Percentiles rank a stretch among this genome's conserved stretches.
Conservation (phyloP, 768 basidiomycete species). For the Lactarius pseudohatsudake region DNA sequence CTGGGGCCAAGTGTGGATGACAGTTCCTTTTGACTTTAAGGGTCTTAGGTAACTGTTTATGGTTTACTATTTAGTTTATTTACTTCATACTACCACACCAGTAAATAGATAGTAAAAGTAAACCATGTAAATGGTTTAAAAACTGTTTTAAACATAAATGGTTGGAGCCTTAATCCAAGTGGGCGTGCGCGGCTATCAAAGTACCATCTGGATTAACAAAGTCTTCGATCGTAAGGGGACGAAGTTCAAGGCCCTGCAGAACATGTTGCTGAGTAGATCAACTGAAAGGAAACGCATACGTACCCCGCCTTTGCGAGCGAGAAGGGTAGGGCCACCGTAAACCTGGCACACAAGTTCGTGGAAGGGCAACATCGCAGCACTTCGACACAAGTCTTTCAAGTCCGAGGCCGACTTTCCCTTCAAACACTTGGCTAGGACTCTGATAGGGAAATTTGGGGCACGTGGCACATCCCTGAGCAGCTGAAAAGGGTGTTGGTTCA, state of each 20-base stretch:
- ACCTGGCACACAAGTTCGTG: constrained; percentile 72
- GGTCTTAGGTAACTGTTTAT: no score
- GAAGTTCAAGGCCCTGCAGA: constrained; percentile 69
- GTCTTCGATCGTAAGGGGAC: constrained; percentile 69
- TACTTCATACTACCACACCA: no score
- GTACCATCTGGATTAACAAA: constrained; percentile 52
- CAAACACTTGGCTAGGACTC: constrained; percentile 61
- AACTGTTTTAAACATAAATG: no score
- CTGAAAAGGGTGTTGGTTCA: constrained; percentile 39
- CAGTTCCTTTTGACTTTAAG: no score
- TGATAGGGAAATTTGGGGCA: constrained; percentile 58
- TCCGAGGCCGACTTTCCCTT: constrained; percentile 87
- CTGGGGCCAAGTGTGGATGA: no score
- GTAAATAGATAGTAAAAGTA: no score
- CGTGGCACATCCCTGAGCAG: constrained; percentile 82
- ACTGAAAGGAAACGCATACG: constrained; percentile 27
- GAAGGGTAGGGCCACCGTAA: constrained; percentile 48
- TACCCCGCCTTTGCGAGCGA: constrained; percentile 47
- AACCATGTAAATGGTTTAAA: no score
- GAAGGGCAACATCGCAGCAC: constrained; percentile 91
- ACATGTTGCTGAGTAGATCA: background rate
- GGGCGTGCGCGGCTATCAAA: background rate
- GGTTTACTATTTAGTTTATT: no score
- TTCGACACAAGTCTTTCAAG: constrained; percentile 87
- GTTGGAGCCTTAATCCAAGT: no score